Conservation (phyloP, 2,329 filamentous ascomycete species). For the Botrytis deweyae region DNA sequence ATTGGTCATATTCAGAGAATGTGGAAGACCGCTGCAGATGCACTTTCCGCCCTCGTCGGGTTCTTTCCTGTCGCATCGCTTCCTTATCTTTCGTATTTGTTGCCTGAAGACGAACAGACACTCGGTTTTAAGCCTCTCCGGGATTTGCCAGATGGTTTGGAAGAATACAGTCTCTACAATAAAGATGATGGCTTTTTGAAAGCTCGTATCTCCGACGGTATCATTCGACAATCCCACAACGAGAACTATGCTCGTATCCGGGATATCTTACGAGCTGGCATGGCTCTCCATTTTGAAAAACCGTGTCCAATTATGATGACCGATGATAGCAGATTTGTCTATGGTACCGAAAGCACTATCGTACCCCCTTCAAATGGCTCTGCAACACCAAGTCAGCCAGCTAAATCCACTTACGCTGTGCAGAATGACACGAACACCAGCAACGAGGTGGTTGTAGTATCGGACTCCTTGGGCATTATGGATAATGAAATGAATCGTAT, state of each 20-base stretch:
- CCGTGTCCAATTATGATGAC: conserved; percentile 44
- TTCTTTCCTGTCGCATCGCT: conserved; percentile 59
- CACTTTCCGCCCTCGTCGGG: conserved; percentile 57
- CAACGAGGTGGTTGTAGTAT: neutral
- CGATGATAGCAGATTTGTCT: conserved; percentile 48
- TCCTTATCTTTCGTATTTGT: conserved; percentile 57
- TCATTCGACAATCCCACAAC: conserved; percentile 56
- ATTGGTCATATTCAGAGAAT: conserved; percentile 58
- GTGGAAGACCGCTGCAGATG: conserved; percentile 65
- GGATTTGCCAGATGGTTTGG: conserved; percentile 46
- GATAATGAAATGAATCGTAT: conserved; percentile 55
- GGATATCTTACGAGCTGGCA: conserved; percentile 61
- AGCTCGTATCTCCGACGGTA: conserved; percentile 47
- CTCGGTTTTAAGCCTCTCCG: conserved; percentile 62
- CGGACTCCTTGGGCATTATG: conserved; percentile 34
- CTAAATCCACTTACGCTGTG: neutral
- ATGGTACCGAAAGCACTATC: conserved; percentile 33
- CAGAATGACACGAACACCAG: neutral
- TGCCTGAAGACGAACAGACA: conserved; percentile 67
- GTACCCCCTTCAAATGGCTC: neutral
- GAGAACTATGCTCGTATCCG: conserved; percentile 68
- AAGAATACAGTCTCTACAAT: conserved; percentile 47
- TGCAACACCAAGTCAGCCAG: neutral
- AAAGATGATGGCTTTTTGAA: conserved; percentile 46
- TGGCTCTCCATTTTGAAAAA: conserved; percentile 54